Evolutionary conservation across 176 grass and related monocot species (phyloP).

Genomic region (Raddia distichophylla): DNA sequence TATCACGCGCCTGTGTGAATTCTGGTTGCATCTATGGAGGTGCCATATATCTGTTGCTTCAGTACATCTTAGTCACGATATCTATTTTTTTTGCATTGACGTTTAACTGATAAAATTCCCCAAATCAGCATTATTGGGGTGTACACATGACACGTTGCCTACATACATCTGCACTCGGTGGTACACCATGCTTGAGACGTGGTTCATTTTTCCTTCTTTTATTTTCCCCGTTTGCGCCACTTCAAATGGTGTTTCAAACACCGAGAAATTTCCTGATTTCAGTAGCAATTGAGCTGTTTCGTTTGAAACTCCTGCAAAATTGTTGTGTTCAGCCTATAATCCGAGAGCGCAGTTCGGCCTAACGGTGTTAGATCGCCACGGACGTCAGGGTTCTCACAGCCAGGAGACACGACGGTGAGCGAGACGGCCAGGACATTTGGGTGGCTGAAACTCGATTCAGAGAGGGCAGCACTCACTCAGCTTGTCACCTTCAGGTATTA

Average conservation of each 20-base stretch:
- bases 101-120: background rate
- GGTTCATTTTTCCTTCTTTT: too few relatives aligned
- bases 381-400: background rate
- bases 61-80: background rate
- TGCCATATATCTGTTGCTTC: background rate
- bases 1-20: background rate
- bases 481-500: conserved; percentile 17
- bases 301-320: too few relatives aligned
- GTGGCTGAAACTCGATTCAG: conserved; percentile 16
- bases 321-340: background rate
- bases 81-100: background rate
- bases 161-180: background rate
- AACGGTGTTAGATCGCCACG: background rate
- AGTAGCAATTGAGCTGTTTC: too few relatives aligned
- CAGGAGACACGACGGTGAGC: too few relatives aligned
- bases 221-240: too few relatives aligned
- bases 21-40: background rate
- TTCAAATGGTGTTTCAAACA: too few relatives aligned
- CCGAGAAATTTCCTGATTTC: too few relatives aligned
- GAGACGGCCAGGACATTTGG: conserved; percentile 11
- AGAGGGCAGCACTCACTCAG: background rate
- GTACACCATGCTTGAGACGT: background rate
- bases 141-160: background rate
- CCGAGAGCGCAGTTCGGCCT: background rate
- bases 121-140: background rate